Conservation (phyloP, 2,329 filamentous ascomycete genomes). For the Hysterium pulicare region DNA sequence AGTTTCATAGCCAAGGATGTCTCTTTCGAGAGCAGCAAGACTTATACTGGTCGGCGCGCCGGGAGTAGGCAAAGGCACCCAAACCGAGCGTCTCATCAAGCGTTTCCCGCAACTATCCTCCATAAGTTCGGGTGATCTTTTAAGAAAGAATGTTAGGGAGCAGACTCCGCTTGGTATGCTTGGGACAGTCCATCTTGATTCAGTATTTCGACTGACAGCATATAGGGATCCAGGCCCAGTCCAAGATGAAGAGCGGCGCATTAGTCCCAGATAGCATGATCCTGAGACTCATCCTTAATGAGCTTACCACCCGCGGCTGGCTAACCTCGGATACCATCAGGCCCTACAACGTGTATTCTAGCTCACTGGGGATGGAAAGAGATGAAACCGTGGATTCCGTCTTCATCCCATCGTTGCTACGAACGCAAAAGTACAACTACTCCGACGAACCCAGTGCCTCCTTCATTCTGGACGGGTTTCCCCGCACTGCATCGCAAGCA, state of each 20-base stretch:
- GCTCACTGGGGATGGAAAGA: conserved; percentile 22
- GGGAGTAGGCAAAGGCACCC: conserved; percentile 96
- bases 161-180: conserved; percentile 75
- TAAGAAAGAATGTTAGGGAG: conserved; percentile 88
- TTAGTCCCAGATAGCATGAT: conserved; percentile 93
- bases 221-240: conserved; percentile 84
- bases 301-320: conserved; percentile 84
- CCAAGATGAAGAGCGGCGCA: conserved; percentile 79
- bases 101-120: conserved; percentile 85
- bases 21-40: conserved; percentile 66
- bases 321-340: conserved; percentile 53
- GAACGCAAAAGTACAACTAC: conserved; percentile 41
- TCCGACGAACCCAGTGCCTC: conserved; percentile 73
- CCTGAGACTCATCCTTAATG: conserved; percentile 84
- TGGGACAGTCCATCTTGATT: not conserved
- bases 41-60: conserved; percentile 94
- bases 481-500: conserved; percentile 80
- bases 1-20: conserved; percentile 17
- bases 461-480: conserved; percentile 95
- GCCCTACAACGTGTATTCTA: conserved; percentile 45
- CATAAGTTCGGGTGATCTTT: conserved; percentile 89
- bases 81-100: conserved; percentile 81
- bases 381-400: conserved; percentile 40
- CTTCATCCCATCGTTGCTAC: conserved; percentile 40
- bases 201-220: conserved; percentile 14